These are phyloP conservation scores for Fusarium coffeatum DNA, from an alignment of 2,329 filamentous ascomycete genomes.

Conservation along the genomic window DNA sequence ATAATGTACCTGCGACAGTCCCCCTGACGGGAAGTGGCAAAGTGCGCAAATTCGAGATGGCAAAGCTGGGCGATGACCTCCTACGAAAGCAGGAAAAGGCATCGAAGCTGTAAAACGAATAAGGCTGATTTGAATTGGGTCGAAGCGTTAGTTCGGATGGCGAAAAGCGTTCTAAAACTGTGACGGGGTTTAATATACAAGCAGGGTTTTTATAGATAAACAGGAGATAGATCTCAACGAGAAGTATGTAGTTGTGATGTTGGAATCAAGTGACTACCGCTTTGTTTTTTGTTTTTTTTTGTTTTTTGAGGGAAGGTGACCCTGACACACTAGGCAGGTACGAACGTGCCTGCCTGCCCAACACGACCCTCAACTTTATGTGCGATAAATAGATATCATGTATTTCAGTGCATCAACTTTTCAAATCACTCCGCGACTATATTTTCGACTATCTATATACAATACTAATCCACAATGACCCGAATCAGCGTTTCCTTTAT, in stretches of 20 bases:
- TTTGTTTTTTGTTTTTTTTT: slow-evolving; percentile 3
- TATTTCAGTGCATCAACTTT: neutral
- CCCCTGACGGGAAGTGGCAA: slow-evolving; percentile 80
- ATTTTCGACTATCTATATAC: neutral
- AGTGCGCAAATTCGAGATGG: slow-evolving; percentile 75
- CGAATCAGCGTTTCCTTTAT: slow-evolving; percentile 46
- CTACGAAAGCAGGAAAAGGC: slow-evolving; percentile 60
- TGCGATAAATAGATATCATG: neutral
- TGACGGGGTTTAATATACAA: neutral
- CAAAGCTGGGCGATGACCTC: slow-evolving; percentile 65
- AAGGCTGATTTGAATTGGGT: neutral
- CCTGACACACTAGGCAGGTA: neutral
- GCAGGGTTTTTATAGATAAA: neutral
- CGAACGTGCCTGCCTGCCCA: neutral
- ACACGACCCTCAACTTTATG: neutral
- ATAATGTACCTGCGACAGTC: slow-evolving; percentile 64
- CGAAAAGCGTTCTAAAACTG: slow-evolving; percentile 4
- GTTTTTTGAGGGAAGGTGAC: neutral
- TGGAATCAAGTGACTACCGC: neutral
- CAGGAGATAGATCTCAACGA: neutral
- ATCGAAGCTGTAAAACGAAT: slow-evolving; percentile 56
- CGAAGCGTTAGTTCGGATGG: neutral
- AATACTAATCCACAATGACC: neutral
- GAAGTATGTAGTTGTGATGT: neutral
- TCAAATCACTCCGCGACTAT: neutral